Conservation (phyloP, 139 green algal genomes). For the Chlamydomonas sp. region DNA sequence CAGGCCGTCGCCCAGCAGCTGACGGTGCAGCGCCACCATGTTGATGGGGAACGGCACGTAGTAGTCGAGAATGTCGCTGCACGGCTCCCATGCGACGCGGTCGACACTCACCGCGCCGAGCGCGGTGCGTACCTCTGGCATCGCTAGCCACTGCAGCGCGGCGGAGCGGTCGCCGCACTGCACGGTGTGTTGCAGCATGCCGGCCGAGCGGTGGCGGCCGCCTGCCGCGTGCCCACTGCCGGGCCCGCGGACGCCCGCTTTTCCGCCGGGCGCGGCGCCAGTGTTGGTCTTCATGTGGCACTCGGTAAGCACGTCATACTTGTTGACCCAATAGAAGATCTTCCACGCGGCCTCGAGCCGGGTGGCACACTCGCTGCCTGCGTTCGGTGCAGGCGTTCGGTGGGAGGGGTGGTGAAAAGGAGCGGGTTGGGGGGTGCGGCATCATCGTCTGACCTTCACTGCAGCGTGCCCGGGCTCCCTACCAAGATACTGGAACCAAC, state of each 20-base stretch:
- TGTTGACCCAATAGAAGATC: constrained; percentile 30
- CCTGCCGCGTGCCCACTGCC: no score
- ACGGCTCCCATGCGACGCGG: constrained; percentile 27
- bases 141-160: constrained; percentile 42
- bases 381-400: no score
- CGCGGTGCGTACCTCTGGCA: constrained; percentile 31
- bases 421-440: no score
- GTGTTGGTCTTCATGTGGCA: constrained; percentile 34
- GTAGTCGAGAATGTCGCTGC: constrained; percentile 30
- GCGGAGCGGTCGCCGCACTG: constrained; percentile 39
- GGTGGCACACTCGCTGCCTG: constrained; percentile 14
- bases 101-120: constrained; percentile 31
- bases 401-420: no score
- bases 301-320: constrained; percentile 41
- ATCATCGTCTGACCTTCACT: no score
- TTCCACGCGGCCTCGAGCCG: constrained; percentile 2
- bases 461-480: no score
- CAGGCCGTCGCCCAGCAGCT: constrained; percentile 27
- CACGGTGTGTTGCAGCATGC: constrained; percentile 27
- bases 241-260: no score
- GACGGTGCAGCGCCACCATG: constrained; percentile 45
- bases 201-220: no score
- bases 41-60: not conserved
- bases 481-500: no score
- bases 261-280: no score